Base-by-base conservation (phyloP, 2,329 filamentous ascomycete genomes). In the Cytospora piceae region DNA sequence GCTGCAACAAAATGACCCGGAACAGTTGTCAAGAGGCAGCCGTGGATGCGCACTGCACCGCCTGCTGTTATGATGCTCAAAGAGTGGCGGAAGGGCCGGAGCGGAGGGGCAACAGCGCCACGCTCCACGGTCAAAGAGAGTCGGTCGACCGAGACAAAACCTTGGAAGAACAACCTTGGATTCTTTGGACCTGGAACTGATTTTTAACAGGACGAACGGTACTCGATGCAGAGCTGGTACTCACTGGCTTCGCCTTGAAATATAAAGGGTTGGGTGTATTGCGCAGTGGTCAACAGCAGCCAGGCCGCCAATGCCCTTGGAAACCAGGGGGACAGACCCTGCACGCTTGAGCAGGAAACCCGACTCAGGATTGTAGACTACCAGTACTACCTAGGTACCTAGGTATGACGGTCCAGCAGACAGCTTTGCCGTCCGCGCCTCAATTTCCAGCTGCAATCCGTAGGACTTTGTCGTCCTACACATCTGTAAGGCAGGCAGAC, bases 121-220 rank as follows among this genome's bases (percentile, higher is more conserved):
- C 51, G 34, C 59, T 55, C 37, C 49, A 61, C 59, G 24, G 34
- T 61, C 53, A 56, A 56, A 56, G 60, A 56, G 49, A 51, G n/a
- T 34, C 29, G 60, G n/a, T 34, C 29, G 60, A 34, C 52, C 53
- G 2, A 56, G 20, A 24, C 54, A 2, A 14, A 17, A n/a, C 9
- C 29, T 3, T 54, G 32, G 29, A 32, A 53, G 15, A 31, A 31
- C 59, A 53, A 15, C 49, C 42, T 34, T 34, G 3, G 27, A 29
- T 3, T 12, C 32, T 11, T 34, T 34, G 4, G 8, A 34, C 32
- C 32, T 34, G 32, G 8, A 34, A 12, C 32, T 11, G 8, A 34
- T 9, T 8, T 12, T 12, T 34, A 34, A 34, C 8, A 8, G 8
- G 2, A 34, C 4, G 31, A 4, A 31, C 8, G 31, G 31, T 31